These are phyloP conservation scores for Jackrogersella minutella DNA, from an alignment of 495 filamentous ascomycete species.

Conservation along the genomic window DNA sequence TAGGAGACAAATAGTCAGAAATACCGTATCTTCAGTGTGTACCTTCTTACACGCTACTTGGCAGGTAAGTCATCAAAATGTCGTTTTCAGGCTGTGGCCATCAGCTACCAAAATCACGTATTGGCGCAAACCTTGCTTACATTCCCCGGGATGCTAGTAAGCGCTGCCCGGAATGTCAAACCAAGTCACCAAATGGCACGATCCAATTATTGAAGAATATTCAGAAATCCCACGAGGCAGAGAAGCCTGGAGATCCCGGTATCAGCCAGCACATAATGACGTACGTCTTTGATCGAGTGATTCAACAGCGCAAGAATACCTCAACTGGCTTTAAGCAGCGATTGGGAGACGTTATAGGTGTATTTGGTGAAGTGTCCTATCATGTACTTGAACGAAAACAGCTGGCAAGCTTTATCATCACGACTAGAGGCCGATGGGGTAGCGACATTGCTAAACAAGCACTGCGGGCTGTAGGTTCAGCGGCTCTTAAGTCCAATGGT, in stretches of 20 bases:
- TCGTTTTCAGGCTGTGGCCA: conserved; percentile 21
- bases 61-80: conserved; percentile 1
- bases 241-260: background rate
- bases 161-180: conserved; percentile 30
- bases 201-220: conserved; percentile 1
- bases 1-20: too few relatives aligned
- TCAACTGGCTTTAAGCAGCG: conserved; percentile 3
- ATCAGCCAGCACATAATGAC: conserved; percentile 17
- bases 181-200: background rate
- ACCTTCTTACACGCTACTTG: too few relatives aligned
- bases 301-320: conserved; percentile 19
- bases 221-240: background rate
- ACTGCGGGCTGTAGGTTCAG: conserved; percentile 1
- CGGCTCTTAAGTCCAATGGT: conserved; percentile 16
- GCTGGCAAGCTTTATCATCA: conserved; percentile 7
- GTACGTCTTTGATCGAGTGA: conserved; percentile 21
- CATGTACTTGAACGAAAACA: conserved; percentile 12
- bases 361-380: background rate
- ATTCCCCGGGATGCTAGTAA: conserved; percentile 12
- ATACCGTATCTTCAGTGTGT: too few relatives aligned
- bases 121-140: conserved; percentile 23
- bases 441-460: conserved; percentile 17
- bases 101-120: conserved; percentile 21
- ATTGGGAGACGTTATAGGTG: background rate
- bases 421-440: conserved; percentile 14